phyloP scores from a whole-genome alignment of 1,139 yeast genomes.

The Hemisphaericaspora xylanilytica region DNA sequence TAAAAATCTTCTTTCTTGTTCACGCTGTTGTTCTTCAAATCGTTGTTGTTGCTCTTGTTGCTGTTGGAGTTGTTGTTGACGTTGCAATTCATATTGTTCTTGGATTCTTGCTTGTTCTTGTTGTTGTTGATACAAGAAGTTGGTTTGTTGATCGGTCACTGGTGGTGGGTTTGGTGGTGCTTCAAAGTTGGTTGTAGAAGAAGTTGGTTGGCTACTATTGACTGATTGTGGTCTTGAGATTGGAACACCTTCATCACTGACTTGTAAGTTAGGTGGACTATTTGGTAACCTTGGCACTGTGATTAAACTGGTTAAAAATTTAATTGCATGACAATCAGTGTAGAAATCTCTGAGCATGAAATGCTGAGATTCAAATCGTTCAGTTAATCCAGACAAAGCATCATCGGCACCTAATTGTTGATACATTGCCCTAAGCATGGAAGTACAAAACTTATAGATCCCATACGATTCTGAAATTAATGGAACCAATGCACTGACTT shows the following conservation, averaged over 20 bases:
- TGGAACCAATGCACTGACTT: conserved; percentile 85
- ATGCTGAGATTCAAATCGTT: conserved; percentile 78
- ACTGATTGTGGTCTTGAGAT: conserved; percentile 43
- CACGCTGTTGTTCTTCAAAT: conserved; percentile 70
- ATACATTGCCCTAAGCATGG: conserved; percentile 89
- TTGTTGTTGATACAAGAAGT: conserved; percentile 42
- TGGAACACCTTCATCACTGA: conserved; percentile 41
- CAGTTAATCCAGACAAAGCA: conserved; percentile 70
- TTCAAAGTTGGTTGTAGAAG: conserved; percentile 18
- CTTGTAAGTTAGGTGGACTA: conserved; percentile 65
- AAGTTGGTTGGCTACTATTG: conserved; percentile 30
- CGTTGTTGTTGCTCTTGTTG: conserved; percentile 58
- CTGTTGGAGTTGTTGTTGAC: conserved; percentile 48
- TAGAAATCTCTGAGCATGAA: conserved; percentile 77
- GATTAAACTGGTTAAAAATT: conserved; percentile 77
- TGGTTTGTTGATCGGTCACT: conserved; percentile 51
- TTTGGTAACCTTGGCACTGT: conserved; percentile 79
- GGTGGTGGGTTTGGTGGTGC: conserved; percentile 35
- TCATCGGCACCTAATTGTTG: conserved; percentile 75
- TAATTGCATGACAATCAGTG: conserved; percentile 85
- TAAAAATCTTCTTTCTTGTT: conserved; percentile 50
- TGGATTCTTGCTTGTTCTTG: conserved; percentile 75
- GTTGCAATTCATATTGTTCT: conserved; percentile 49
- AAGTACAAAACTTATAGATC: conserved; percentile 81
- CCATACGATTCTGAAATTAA: conserved; percentile 93